These are phyloP conservation scores for Pythium sukuiense DNA, from an alignment of 352 stramenopile genomes.

Conservation along the genomic window DNA sequence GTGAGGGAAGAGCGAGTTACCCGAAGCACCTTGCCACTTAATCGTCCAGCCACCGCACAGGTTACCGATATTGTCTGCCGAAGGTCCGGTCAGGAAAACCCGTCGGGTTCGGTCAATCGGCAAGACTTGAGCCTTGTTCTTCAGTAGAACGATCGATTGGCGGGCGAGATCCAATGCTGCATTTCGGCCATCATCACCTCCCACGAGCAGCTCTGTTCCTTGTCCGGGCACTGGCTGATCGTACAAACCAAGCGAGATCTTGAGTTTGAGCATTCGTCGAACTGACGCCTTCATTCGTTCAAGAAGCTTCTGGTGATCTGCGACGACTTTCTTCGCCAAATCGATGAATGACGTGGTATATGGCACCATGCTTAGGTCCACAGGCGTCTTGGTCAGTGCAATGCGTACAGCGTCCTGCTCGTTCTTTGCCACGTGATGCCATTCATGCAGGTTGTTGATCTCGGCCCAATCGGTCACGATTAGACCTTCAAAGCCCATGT, in stretches of 20 bases:
- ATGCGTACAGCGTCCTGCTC: conserved; percentile 39
- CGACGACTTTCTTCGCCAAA: conserved; percentile 22
- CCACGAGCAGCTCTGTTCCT: conserved; percentile 15
- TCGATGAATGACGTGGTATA: conserved; percentile 35
- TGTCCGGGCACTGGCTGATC: conserved; percentile 26
- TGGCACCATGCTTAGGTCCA: conserved; percentile 85
- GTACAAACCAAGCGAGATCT: conserved; percentile 27
- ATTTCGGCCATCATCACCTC: conserved; percentile 15
- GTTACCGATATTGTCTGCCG: conserved; percentile 65
- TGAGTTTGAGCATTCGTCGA: conserved; percentile 28
- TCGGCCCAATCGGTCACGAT: conserved; percentile 85
- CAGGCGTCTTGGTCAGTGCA: conserved; percentile 52
- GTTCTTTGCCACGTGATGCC: conserved; percentile 48
- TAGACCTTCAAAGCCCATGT: conserved; percentile 70
- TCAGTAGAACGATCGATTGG: conserved; percentile 71
- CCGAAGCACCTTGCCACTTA: conserved; percentile 56
- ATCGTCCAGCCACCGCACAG: conserved; percentile 84
- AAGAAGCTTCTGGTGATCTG: conserved; percentile 17
- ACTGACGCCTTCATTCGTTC: conserved; percentile 20
- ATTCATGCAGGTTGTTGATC: conserved; percentile 70
- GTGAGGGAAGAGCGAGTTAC: conserved; percentile 32
- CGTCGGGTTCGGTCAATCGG: conserved; percentile 37
- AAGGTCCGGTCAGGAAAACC: conserved; percentile 72
- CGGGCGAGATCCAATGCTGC: conserved; percentile 25
- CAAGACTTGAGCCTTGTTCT: conserved; percentile 69